phyloP scores from a whole-genome alignment of 495 filamentous ascomycete species.

The Aspergillus incahuasiensis region DNA sequence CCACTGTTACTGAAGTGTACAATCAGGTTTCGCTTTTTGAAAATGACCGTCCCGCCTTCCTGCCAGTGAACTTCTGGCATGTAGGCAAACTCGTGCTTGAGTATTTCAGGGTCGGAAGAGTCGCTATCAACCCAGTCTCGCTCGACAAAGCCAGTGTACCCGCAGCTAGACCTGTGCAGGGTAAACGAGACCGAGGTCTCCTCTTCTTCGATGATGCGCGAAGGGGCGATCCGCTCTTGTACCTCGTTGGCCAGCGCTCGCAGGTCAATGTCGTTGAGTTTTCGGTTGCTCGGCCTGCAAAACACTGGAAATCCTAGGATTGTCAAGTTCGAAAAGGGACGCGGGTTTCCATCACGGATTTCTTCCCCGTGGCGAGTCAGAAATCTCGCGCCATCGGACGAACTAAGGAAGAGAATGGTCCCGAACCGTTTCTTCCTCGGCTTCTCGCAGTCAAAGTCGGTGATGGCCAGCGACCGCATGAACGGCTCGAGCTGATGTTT shows the following conservation, averaged over 20 bases:
- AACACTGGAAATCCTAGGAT: constrained; percentile 32
- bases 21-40: constrained; percentile 29
- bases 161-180: constrained; percentile 38
- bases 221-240: constrained; percentile 3
- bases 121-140: too few species aligned
- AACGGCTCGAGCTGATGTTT: constrained; percentile 30
- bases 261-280: constrained; percentile 34
- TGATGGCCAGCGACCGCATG: constrained; percentile 27
- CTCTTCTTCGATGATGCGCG: neutral
- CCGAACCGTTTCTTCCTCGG: constrained; percentile 25
- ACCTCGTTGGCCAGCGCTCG: constrained; percentile 25
- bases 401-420: constrained; percentile 32
- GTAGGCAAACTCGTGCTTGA: constrained; percentile 35
- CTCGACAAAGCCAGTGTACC: constrained; percentile 50
- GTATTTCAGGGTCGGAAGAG: too few species aligned
- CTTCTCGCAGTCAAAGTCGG: constrained; percentile 33
- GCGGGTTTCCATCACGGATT: neutral
- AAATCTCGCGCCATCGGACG: constrained; percentile 28
- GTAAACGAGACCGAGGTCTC: constrained; percentile 21
- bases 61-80: constrained; percentile 37
- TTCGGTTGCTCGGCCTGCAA: constrained; percentile 39
- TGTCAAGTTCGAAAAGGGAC: constrained; percentile 25
- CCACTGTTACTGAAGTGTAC: constrained; percentile 4
- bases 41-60: constrained; percentile 33
- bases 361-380: constrained; percentile 24